These are phyloP conservation scores for Sarocladium brachiariae DNA, from an alignment of 2,329 filamentous ascomycete species.

Conservation along the genomic window DNA sequence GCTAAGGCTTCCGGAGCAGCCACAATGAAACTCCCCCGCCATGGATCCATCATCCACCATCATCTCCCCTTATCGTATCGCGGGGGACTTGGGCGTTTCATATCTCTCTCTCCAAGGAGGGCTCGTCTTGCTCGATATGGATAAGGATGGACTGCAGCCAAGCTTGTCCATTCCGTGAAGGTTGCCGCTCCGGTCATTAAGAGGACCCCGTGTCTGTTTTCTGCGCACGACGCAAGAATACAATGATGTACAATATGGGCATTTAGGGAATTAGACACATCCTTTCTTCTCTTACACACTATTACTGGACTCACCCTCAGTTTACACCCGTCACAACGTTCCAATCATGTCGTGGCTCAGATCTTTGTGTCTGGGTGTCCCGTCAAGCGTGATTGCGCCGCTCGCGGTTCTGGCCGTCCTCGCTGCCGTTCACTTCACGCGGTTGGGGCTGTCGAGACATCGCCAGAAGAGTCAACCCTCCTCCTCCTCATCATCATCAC, in stretches of 20 bases:
- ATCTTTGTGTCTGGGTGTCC: neutral
- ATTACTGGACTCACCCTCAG: neutral
- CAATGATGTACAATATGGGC: too few relatives aligned
- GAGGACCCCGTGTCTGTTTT: too few relatives aligned
- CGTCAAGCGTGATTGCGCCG: neutral
- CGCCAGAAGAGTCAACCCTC: neutral
- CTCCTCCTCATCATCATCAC: neutral
- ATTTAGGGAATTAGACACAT: too few relatives aligned
- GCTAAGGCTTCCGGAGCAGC: neutral
- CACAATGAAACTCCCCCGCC: too few relatives aligned
- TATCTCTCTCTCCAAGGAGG: neutral
- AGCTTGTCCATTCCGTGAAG: too few relatives aligned
- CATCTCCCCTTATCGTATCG: neutral
- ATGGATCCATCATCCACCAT: neutral
- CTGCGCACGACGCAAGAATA: too few relatives aligned
- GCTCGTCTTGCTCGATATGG: slow-evolving; percentile 1
- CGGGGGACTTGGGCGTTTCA: too few relatives aligned
- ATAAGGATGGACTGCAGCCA: neutral
- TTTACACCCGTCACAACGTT: neutral
- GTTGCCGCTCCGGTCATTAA: too few relatives aligned
- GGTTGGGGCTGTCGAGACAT: neutral
- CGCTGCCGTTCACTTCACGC: neutral
- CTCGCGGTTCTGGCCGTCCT: neutral
- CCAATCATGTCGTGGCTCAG: neutral
- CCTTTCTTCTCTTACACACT: too few relatives aligned